Evolutionary conservation across 1,284 basidiomycete species (phyloP).

Genomic region (Caloboletus inedulis): DNA sequence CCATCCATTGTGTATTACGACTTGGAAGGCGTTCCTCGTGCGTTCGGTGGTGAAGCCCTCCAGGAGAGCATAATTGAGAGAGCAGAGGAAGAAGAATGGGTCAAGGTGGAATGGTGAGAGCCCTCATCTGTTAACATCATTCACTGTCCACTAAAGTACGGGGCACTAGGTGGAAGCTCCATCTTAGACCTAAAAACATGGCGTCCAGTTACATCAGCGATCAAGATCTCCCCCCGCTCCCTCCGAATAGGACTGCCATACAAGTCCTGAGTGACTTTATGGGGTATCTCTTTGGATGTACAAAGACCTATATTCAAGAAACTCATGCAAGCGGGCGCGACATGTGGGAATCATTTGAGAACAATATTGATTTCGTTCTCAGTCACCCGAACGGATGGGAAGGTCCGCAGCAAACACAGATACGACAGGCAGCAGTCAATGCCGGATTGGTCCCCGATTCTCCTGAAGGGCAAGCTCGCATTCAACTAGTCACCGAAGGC

Average conservation of each 20-base stretch:
- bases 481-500: conserved; percentile 50
- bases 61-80: conserved; percentile 39
- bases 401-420: conserved; percentile 37
- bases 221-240: conserved; percentile 39
- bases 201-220: conserved; percentile 20
- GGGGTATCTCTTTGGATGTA: conserved; percentile 38
- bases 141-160: not conserved
- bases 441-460: conserved; percentile 37
- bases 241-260: conserved; percentile 38
- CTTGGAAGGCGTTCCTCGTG: conserved; percentile 38
- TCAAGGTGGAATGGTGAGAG: conserved; percentile 42
- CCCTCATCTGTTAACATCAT: not conserved
- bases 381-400: conserved; percentile 47
- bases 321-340: conserved; percentile 35
- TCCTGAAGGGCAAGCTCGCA: conserved; percentile 35
- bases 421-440: conserved; percentile 37
- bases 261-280: conserved; percentile 50
- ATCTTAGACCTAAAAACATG: conserved; percentile 31
- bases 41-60: conserved; percentile 50
- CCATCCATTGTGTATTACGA: conserved; percentile 56
- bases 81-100: conserved; percentile 48
- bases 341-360: conserved; percentile 36
- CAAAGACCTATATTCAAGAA: conserved; percentile 38
- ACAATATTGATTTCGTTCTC: conserved; percentile 34
- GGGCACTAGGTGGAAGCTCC: conserved; percentile 36